These are phyloP conservation scores for Phaeotremella skinneri DNA, from an alignment of 768 basidiomycete species.

Conservation along the genomic window DNA sequence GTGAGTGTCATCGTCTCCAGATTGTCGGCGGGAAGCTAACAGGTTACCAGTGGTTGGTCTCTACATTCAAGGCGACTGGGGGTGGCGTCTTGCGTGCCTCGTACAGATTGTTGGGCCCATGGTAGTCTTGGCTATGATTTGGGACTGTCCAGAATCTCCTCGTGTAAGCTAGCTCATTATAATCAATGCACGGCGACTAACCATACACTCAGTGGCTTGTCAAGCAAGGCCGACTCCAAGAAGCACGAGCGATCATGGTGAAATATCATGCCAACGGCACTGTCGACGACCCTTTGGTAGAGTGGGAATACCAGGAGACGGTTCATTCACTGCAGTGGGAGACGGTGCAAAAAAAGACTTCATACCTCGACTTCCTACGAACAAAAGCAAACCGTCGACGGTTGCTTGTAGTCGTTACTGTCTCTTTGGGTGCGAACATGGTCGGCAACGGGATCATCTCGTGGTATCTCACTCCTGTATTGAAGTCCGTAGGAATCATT, in stretches of 20 bases:
- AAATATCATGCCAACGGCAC: constrained; percentile 44
- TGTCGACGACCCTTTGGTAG: constrained; percentile 34
- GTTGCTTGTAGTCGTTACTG: constrained; percentile 31
- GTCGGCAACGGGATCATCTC: constrained; percentile 42
- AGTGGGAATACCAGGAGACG: constrained; percentile 38
- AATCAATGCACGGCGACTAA: constrained; percentile 10
- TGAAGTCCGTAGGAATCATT: constrained; percentile 45
- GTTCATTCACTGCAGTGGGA: constrained; percentile 35
- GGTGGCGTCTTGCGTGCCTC: constrained; percentile 14
- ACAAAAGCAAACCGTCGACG: constrained; percentile 29
- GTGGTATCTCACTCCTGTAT: constrained; percentile 43
- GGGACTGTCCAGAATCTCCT: constrained; percentile 16
- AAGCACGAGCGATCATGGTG: constrained; percentile 23
- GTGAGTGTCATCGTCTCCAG: constrained; percentile 7
- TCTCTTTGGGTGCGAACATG: constrained; percentile 11
- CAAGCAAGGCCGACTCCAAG: constrained; percentile 54
- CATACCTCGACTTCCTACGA: constrained; percentile 24
- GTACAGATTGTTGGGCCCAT: constrained; percentile 6
- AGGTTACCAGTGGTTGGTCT: constrained; percentile 1
- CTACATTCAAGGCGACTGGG: constrained; percentile 13
- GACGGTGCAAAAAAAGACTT: constrained; percentile 24
- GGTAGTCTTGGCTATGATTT: constrained; percentile 4
- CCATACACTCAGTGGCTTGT: constrained; percentile 39
- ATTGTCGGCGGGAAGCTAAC: neutral
- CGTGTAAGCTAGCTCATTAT: no score